Evolutionary conservation across 2,329 filamentous ascomycete species (phyloP).

Genomic region (Sporothrix brasiliensis): DNA sequence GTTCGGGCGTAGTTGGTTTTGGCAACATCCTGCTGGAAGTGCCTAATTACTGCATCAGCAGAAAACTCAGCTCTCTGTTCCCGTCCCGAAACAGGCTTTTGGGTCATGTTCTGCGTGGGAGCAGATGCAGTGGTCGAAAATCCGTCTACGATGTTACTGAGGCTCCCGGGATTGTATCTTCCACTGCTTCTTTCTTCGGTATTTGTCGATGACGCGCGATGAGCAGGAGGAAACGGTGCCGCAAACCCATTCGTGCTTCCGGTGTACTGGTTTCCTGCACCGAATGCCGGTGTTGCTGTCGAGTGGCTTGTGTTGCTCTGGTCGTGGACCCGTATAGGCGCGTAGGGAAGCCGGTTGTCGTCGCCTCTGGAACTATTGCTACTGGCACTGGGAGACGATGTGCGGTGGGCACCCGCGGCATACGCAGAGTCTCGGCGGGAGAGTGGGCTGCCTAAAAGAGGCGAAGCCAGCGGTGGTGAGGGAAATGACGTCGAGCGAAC

Average conservation of each 20-base stretch:
- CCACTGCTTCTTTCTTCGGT: background rate
- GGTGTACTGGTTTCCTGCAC: background rate
- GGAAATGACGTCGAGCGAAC: conserved; percentile 18
- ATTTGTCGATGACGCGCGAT: background rate
- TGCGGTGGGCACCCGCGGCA: background rate
- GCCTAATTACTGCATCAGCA: conserved; percentile 5
- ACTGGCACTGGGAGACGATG: conserved; percentile 10
- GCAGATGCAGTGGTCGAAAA: background rate
- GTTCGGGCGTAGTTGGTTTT: background rate
- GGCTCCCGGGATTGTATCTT: background rate
- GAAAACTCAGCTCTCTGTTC: background rate
- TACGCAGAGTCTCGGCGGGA: conserved; percentile 13
- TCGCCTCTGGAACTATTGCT: background rate
- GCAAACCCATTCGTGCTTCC: conserved; percentile 5
- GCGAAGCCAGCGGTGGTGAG: conserved; percentile 18
- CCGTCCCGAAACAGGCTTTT: background rate
- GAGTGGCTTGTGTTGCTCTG: background rate
- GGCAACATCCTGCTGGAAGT: conserved; percentile 14
- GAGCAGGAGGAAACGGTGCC: conserved; percentile 4
- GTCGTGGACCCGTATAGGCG: background rate
- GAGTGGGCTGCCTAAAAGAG: background rate
- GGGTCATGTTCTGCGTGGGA: background rate
- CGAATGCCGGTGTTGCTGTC: background rate
- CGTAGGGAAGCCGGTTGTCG: background rate
- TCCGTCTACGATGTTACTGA: background rate